Evolutionary conservation across 257 asterid genomes (phyloP).

Genomic region (Lycium ferocissimum): DNA sequence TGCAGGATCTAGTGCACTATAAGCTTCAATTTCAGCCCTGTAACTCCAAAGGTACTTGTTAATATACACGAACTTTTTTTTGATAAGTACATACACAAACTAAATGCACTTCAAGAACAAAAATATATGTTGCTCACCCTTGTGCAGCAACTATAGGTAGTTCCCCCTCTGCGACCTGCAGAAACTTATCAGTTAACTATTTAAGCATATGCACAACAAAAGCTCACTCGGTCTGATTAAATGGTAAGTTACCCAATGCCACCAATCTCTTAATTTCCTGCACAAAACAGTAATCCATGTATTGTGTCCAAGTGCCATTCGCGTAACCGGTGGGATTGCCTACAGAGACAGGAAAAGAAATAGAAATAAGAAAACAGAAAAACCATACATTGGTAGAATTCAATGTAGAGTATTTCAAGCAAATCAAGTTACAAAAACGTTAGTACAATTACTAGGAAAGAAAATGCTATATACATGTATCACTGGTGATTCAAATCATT

Average conservation of each 20-base stretch:
- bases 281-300: constrained; percentile 97
- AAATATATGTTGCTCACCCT: constrained; percentile 66
- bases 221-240: constrained; percentile 29
- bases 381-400: neutral
- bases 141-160: constrained; percentile 96
- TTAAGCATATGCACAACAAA: constrained; percentile 29
- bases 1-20: constrained; percentile 80
- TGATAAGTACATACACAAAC: neutral
- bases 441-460: neutral
- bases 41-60: constrained; percentile 30
- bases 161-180: constrained; percentile 98
- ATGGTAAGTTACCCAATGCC: constrained; percentile 89
- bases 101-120: constrained; percentile 14
- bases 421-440: neutral
- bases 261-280: constrained; percentile 94
- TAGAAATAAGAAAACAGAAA: constrained; percentile 31
- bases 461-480: neutral
- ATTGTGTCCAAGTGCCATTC: constrained; percentile 86
- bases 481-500: neutral
- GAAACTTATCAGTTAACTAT: constrained; percentile 34
- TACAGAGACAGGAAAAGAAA: constrained; percentile 37
- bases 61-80: neutral
- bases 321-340: constrained; percentile 97
- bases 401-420: neutral
- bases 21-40: constrained; percentile 91